phyloP scores from a whole-genome alignment of 257 asterid genomes.

The Solanum pimpinellifolium region DNA sequence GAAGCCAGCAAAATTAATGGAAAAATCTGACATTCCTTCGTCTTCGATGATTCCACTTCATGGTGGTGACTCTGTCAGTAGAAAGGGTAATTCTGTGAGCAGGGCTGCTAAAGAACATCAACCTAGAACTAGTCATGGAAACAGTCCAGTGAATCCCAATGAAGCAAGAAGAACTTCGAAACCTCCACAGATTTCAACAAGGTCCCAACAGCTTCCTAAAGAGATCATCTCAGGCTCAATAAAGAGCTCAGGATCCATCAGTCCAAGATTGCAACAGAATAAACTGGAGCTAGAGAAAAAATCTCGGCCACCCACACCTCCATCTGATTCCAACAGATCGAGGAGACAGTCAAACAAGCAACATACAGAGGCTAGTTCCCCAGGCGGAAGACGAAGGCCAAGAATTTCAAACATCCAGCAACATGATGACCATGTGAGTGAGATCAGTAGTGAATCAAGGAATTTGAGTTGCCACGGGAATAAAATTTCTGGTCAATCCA shows the following conservation, averaged over 20 bases:
- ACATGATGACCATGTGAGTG: slow-evolving; percentile 35
- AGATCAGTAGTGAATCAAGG: slow-evolving; percentile 25
- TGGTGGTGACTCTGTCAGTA: slow-evolving; percentile 15
- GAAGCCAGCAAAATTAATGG: slow-evolving; percentile 76
- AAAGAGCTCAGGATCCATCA: slow-evolving; percentile 50
- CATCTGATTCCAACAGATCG: slow-evolving; percentile 46
- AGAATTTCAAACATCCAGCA: slow-evolving; percentile 26
- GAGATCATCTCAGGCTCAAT: slow-evolving; percentile 30
- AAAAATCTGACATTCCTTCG: slow-evolving; percentile 49
- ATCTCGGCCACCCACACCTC: slow-evolving; percentile 58
- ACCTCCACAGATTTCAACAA: slow-evolving; percentile 28
- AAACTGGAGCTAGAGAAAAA: slow-evolving; percentile 54
- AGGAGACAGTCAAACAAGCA: slow-evolving; percentile 53
- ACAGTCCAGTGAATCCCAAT: slow-evolving; percentile 19
- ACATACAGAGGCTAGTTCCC: slow-evolving; percentile 43
- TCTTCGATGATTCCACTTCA: slow-evolving; percentile 49
- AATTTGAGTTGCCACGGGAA: slow-evolving; percentile 16
- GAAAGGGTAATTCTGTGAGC: slow-evolving; percentile 19
- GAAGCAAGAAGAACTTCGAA: slow-evolving; percentile 25
- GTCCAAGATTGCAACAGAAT: slow-evolving; percentile 74
- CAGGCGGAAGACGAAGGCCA: slow-evolving; percentile 66
- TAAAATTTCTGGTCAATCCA: slow-evolving; percentile 28
- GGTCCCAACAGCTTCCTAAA: slow-evolving; percentile 34
- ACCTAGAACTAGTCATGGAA: slow-evolving; percentile 21
- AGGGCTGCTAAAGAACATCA: slow-evolving; percentile 21